Conservation (phyloP, 176 grass and related monocot species). For the Pontederia paniculata region DNA sequence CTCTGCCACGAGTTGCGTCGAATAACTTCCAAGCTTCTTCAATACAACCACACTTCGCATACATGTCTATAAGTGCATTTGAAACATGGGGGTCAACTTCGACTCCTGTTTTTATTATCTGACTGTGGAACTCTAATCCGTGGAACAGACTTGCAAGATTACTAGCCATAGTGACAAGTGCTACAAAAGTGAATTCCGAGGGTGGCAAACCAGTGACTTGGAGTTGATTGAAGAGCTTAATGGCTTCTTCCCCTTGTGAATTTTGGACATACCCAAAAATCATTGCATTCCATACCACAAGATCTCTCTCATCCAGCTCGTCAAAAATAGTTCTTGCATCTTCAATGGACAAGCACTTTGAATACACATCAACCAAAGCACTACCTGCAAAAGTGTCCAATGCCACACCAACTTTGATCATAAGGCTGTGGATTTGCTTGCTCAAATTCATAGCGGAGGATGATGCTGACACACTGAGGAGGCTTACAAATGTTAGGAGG, state of each 20-base stretch:
- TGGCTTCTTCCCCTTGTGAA: conserved; percentile 54
- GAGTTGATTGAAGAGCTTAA: conserved; percentile 56
- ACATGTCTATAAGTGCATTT: conserved; percentile 75
- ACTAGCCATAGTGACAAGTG: conserved; percentile 67
- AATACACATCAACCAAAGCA: conserved; percentile 69
- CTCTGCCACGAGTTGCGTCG: conserved; percentile 37
- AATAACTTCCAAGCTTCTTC: conserved; percentile 56
- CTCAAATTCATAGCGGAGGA: conserved; percentile 36
- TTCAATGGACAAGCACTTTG: conserved; percentile 49
- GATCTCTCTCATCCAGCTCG: conserved; percentile 39
- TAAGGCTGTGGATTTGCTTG: conserved; percentile 58
- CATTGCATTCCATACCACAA: conserved; percentile 72
- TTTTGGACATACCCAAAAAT: conserved; percentile 56
- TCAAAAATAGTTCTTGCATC: conserved; percentile 57
- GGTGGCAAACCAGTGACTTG: conserved; percentile 30
- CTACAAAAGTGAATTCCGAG: conserved; percentile 60
- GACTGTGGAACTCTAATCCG: conserved; percentile 55
- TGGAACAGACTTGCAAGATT: conserved; percentile 51
- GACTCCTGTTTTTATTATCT: conserved; percentile 48
- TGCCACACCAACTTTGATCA: conserved; percentile 47
- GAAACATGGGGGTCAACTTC: conserved; percentile 49
- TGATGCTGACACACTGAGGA: conserved; percentile 52
- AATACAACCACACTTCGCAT: conserved; percentile 75
- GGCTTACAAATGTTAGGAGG: conserved; percentile 49
- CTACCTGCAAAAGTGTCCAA: conserved; percentile 44